These are phyloP conservation scores for Linanthus parryae DNA, from an alignment of 148 eudicot genomes.

Conservation along the genomic window DNA sequence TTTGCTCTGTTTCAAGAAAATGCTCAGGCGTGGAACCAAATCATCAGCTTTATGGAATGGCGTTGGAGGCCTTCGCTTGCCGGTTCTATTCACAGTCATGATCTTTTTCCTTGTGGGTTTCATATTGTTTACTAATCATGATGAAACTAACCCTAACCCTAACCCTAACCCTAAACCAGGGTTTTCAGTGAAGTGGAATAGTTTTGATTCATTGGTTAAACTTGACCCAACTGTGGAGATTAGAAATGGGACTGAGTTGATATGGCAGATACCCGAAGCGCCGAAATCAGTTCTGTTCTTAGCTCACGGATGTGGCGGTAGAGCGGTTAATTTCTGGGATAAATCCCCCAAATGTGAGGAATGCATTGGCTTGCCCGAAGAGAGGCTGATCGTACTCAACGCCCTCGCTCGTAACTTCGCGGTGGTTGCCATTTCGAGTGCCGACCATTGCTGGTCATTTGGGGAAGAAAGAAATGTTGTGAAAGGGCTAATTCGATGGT, in stretches of 20 bases:
- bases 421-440: slow-evolving; percentile 60
- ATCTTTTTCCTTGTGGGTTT: slow-evolving; percentile 16
- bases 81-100: slow-evolving; percentile 21
- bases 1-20: too few relatives aligned
- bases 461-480: slow-evolving; percentile 45
- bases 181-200: slow-evolving; percentile 23
- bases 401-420: slow-evolving; percentile 67
- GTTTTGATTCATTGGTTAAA: slow-evolving; percentile 25
- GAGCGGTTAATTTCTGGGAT: slow-evolving; percentile 78
- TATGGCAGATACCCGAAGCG: slow-evolving; percentile 73
- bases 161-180: not conserved
- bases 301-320: slow-evolving; percentile 87
- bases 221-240: slow-evolving; percentile 44
- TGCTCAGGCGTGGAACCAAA: slow-evolving; percentile 26
- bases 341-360: slow-evolving; percentile 39
- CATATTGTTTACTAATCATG: slow-evolving; percentile 18
- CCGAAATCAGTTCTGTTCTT: slow-evolving; percentile 72
- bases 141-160: slow-evolving; percentile 12
- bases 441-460: slow-evolving; percentile 64
- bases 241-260: slow-evolving; percentile 49
- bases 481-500: slow-evolving; percentile 39
- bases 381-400: slow-evolving; percentile 56
- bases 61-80: slow-evolving; percentile 16
- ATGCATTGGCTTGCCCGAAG: slow-evolving; percentile 91
- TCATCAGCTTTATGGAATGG: slow-evolving; percentile 16